These are phyloP conservation scores for Flaveria bidentis DNA, from an alignment of 129 eudicot genomes.

Conservation along the genomic window DNA sequence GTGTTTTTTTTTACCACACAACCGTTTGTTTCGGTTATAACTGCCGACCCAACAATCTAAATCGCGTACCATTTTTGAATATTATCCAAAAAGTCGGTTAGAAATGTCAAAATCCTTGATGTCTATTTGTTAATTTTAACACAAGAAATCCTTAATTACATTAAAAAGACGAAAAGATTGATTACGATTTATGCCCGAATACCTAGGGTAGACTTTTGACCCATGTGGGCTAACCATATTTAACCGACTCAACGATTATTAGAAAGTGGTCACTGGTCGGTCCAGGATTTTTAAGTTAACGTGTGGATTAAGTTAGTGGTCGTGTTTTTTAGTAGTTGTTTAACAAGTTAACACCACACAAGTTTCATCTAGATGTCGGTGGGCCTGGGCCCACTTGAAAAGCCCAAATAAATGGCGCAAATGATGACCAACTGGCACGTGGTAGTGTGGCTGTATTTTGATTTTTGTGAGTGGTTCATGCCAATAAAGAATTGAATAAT, in stretches of 20 bases:
- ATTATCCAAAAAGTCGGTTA: constrained; percentile 18
- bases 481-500: neutral
- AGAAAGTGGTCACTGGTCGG: constrained; percentile 22
- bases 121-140: neutral
- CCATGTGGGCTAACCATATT: neutral
- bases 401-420: constrained; percentile 13
- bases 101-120: neutral
- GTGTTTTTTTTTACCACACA: neutral
- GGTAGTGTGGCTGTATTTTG: neutral
- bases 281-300: neutral
- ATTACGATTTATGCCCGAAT: neutral
- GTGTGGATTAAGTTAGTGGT: constrained; percentile 21
- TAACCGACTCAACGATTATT: neutral
- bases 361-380: constrained; percentile 15
- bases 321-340: constrained; percentile 11
- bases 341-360: neutral
- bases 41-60: neutral
- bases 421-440: neutral
- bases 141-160: neutral
- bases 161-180: neutral
- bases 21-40: neutral
- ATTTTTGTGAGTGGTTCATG: neutral
- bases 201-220: constrained; percentile 1
- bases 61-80: neutral
- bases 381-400: constrained; percentile 16